Percentiles rank a stretch among this genome's conserved stretches.
Evolutionary conservation across 148 eudicot species (phyloP).

Genomic region (Suaeda aralocaspica): DNA sequence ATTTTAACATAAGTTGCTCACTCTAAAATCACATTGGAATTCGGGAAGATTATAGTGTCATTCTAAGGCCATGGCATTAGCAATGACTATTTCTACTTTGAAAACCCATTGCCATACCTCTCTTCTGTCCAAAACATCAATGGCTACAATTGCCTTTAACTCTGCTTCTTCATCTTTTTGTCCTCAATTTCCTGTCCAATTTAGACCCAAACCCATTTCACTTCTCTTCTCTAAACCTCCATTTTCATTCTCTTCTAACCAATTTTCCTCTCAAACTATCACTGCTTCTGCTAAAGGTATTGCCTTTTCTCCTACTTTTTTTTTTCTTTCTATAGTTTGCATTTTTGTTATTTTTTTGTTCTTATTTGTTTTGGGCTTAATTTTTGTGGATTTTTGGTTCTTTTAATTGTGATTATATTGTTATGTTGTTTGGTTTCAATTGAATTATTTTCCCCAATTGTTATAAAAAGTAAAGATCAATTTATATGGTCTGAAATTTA

Average conservation of each 20-base stretch:
- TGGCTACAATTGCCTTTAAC: slow-evolving; percentile 39
- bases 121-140: slow-evolving; percentile 25
- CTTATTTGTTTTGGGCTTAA: not conserved
- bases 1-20: no score
- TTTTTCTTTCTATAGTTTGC: slow-evolving; percentile 4
- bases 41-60: not conserved
- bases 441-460: no score
- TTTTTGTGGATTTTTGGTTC: not conserved
- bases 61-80: slow-evolving; percentile 9
- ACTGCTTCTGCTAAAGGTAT: slow-evolving; percentile 35
- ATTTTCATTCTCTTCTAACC: slow-evolving; percentile 34
- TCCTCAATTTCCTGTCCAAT: slow-evolving; percentile 32
- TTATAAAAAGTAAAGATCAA: not conserved
- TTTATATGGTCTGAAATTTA: not conserved
- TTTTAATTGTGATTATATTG: not conserved
- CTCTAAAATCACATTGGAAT: not conserved
- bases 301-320: slow-evolving; percentile 3
- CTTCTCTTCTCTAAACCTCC: slow-evolving; percentile 28
- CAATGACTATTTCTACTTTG: slow-evolving; percentile 20
- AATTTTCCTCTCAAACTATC: slow-evolving; percentile 43
- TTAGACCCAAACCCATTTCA: slow-evolving; percentile 42
- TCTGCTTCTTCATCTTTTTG: slow-evolving; percentile 41
- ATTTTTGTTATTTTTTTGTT: slow-evolving; percentile 4
- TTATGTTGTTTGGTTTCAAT: not conserved
- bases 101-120: slow-evolving; percentile 19